Base-by-base conservation (phyloP, 2,329 filamentous ascomycete genomes). In the Stylonectria norvegica region DNA sequence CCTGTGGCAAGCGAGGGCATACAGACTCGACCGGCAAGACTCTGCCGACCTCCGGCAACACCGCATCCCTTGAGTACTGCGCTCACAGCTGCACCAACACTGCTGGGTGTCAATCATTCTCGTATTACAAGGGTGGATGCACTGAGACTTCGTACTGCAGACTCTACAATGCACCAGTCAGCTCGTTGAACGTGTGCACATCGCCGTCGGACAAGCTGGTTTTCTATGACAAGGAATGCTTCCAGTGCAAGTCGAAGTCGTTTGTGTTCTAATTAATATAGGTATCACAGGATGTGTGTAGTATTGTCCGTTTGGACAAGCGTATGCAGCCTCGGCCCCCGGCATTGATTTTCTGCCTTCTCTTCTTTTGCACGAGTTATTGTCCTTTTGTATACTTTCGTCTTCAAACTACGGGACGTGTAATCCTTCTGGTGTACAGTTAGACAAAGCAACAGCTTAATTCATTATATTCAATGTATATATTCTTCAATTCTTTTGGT, bases 191-290 rank as follows among this genome's bases (percentile, higher is more conserved):
- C n/a, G 27, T 29, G 27, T 14, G 7, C 27, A 29, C 27, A 6
- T 29, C 27, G 27, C n/a, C 27, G 27, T 29, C 27, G 6, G 27
- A 29, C n/a, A 29, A 29, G n/a, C n/a, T 29, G 27, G 27, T 29
- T 6, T 29, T 29, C 27, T 29, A 29, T 14, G 27, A 29, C n/a
- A 29, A 29, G 27, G 27, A 29, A 6, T 29, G 27, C n/a, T 29
- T 29, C 27, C 27, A 29, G n/a, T 29, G 27, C n/a, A 8, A 29
- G 27, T 14, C 6, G 6, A 14, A 5, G n/a, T 29, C n/a, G 7
- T 40, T 45, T n/a, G n/a, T n/a, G n/a, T n/a, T n/a, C n/a, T n/a
- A n/a, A n/a, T n/a, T n/a, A n/a, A n/a, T n/a, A n/a, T n/a, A n/a
- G n/a, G n/a, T n/a, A n/a, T n/a, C n/a, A n/a, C n/a, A n/a, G n/a